These are phyloP conservation scores for Thielaviopsis musarum DNA, from an alignment of 2,329 filamentous ascomycete genomes.

Conservation along the genomic window DNA sequence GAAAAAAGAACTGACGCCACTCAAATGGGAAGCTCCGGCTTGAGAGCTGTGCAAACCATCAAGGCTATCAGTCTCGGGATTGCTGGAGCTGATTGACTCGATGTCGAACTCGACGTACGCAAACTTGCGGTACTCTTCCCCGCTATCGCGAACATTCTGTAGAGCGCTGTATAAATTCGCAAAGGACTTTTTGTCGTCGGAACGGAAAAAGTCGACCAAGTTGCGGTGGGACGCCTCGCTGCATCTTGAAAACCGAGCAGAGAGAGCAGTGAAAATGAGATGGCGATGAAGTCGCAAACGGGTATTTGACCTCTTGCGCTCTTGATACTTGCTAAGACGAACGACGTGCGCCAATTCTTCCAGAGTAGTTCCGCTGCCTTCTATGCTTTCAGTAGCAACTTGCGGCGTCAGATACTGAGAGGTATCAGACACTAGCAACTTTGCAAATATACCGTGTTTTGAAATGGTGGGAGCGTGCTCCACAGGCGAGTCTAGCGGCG, in stretches of 20 bases:
- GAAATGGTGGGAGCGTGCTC: not conserved
- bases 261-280: constrained; percentile 58
- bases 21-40: constrained; percentile 12
- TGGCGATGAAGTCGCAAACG: constrained; percentile 58
- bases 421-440: constrained; percentile 45
- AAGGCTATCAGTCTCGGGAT: not conserved
- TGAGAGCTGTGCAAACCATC: not conserved
- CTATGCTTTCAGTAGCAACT: constrained; percentile 27
- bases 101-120: constrained; percentile 57
- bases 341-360: constrained; percentile 66
- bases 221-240: constrained; percentile 60
- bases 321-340: constrained; percentile 62
- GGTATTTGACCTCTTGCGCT: constrained; percentile 60
- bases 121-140: constrained; percentile 54
- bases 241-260: constrained; percentile 55
- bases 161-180: constrained; percentile 58
- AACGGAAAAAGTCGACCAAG: constrained; percentile 61
- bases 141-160: constrained; percentile 63
- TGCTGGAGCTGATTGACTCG: constrained; percentile 33
- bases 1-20: constrained; percentile 36
- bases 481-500: not conserved
- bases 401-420: constrained; percentile 49
- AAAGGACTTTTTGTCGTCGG: constrained; percentile 65
- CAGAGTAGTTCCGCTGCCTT: constrained; percentile 50
- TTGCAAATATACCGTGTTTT: constrained; percentile 11